Percentiles rank a stretch among this genome's conserved stretches.
These are phyloP conservation scores for Sicyos baderoa DNA, from an alignment of 306 rosid species.

Conservation along the genomic window DNA sequence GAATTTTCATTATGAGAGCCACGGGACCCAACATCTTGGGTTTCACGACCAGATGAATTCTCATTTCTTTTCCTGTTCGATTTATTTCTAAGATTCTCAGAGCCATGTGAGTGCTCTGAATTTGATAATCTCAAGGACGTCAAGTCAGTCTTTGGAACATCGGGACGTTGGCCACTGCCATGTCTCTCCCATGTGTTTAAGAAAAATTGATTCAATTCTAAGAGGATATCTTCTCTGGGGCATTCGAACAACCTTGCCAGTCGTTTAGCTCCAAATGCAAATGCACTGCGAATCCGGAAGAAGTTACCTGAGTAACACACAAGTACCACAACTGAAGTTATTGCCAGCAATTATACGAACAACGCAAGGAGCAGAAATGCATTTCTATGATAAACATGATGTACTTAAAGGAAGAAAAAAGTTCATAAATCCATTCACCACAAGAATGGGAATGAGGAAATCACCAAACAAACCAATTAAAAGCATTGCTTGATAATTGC, in stretches of 20 bases:
- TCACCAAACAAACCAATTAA: not conserved
- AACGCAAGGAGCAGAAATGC: conserved; percentile 11
- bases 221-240: conserved; percentile 56
- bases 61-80: conserved; percentile 37
- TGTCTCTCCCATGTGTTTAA: conserved; percentile 95
- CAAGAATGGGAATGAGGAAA: not conserved
- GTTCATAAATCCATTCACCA: not conserved
- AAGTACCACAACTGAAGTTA: conserved; percentile 11
- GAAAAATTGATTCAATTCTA: conserved; percentile 88
- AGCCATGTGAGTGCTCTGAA: conserved; percentile 39
- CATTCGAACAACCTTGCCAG: conserved; percentile 86
- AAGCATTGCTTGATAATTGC: not conserved
- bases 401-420: not conserved
- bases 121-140: conserved; percentile 40
- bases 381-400: not conserved
- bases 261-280: conserved; percentile 83
- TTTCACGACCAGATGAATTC: conserved; percentile 35
- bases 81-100: conserved; percentile 43
- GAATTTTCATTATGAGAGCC: conserved; percentile 38
- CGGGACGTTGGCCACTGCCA: conserved; percentile 95
- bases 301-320: conserved; percentile 65
- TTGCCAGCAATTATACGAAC: not conserved
- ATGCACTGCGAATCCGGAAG: conserved; percentile 97
- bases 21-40: conserved; percentile 32
- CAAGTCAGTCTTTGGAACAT: conserved; percentile 65